Percentiles rank a stretch among this genome's conserved stretches.
Evolutionary conservation across 2,329 filamentous ascomycete species (phyloP).

Genomic region (Penicillium sp.): DNA sequence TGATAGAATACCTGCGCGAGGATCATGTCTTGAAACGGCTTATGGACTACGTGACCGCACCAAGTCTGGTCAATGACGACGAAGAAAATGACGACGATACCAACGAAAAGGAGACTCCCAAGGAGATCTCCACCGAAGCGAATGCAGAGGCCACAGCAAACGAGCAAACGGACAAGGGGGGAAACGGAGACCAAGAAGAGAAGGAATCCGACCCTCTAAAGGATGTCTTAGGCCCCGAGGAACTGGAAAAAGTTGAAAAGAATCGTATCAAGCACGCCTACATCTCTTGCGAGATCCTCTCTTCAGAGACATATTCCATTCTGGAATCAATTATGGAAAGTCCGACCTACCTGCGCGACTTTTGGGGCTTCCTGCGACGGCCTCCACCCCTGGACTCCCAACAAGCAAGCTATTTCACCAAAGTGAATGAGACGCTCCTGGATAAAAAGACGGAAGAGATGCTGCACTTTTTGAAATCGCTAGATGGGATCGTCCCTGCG

Average conservation of each 20-base stretch:
- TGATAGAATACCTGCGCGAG: conserved; percentile 93
- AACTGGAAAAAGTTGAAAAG: conserved; percentile 79
- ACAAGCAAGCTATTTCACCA: conserved; percentile 97
- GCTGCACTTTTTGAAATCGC: conserved; percentile 82
- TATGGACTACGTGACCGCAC: conserved; percentile 88
- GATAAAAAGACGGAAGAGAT: conserved; percentile 99
- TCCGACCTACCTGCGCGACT: conserved; percentile 74
- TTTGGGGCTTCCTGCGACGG: conserved; percentile 87
- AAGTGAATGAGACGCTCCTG: conserved; percentile 96
- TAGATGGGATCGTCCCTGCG: conserved; percentile 79
- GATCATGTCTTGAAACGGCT: conserved; percentile 82
- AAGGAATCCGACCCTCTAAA: conserved; percentile 41
- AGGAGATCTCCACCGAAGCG: conserved; percentile 30
- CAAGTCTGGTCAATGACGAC: conserved; percentile 59
- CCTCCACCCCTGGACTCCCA: conserved; percentile 87
- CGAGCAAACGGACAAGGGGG: conserved; percentile 13
- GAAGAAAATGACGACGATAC: conserved; percentile 58
- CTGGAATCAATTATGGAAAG: conserved; percentile 90
- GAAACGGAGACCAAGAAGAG: conserved; percentile 45
- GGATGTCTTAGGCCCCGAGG: conserved; percentile 42
- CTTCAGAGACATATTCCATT: conserved; percentile 96
- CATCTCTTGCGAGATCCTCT: conserved; percentile 88
- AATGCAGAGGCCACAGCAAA: conserved; percentile 6
- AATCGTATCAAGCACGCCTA: conserved; percentile 92
- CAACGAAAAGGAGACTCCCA: conserved; percentile 44